Evolutionary conservation across 805 yeast species (phyloP), one percentile per base, ranked within the genome.

Genomic region (Myxozyma monticola): DNA sequence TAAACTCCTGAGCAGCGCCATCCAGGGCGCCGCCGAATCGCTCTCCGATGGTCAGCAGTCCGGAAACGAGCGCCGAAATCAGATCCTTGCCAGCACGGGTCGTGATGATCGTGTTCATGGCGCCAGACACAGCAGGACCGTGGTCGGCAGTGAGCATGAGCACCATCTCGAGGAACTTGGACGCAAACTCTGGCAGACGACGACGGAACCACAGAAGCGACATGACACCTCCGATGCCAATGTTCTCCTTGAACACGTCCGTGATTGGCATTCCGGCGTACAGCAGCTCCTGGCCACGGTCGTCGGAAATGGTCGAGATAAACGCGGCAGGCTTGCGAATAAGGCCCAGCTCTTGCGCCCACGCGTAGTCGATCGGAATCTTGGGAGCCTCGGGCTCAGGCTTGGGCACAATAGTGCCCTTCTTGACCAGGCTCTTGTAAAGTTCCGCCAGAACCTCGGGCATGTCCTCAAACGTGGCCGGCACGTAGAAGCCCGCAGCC

Each of bases 401-500:
- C 55, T 56, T 44, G 45, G 73, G 74, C 34, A 64, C 67, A 47
- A 72, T 71, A 36, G 57, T 62, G 36, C 72, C 72, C 59, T 60
- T 60, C 59, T 66, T 59, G 29, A 71, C 72, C 62, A 93, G 77
- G 66, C 81, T 81, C 70, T 90, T 91, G 71, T 91, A 91, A 47
- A 97, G 96, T 54, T 59, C 48, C 33, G 64, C 52, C 21, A 72
- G 64, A 15, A 52, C 61, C 56, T 67, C 73, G 31, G 76, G 76
- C 64, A 72, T 56, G 53, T 73, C 76, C 63, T 72, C 76, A 56
- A 72, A 80, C 66, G 85, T 88, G 54, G 85, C 87, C 61, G 96
- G 96, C 48, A 88, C 93, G 63, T 83, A 80, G 71, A 91, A 88
- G 1, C 99, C 99, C 20, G 98, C 98, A 61, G 84, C 85, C 71